Evolutionary conservation across 2,329 filamentous ascomycete species (phyloP).

Genomic region (Cladophialophora exuberans): DNA sequence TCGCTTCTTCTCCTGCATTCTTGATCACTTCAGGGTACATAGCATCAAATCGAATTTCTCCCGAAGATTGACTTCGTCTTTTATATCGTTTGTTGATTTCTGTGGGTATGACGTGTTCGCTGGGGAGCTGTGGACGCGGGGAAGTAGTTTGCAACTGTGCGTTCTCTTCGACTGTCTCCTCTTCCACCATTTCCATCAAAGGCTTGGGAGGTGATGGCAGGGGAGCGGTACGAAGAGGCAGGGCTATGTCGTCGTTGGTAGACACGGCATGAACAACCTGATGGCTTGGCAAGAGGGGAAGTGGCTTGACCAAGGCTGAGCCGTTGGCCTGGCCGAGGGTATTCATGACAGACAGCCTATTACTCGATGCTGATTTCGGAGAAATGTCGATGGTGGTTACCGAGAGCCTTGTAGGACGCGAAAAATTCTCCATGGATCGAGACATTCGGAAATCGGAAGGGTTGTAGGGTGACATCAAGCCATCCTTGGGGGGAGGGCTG

Average conservation of each 20-base stretch:
- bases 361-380: conserved; percentile 5
- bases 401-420: conserved; percentile 34
- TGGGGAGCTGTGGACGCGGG: not conserved
- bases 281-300: conserved; percentile 21
- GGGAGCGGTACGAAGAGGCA: conserved; percentile 27
- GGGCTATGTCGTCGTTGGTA: conserved; percentile 30
- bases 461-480: conserved; percentile 19
- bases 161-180: conserved; percentile 15
- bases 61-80: conserved; percentile 27
- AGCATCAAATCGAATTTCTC: conserved; percentile 21
- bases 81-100: conserved; percentile 7
- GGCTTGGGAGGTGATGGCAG: conserved; percentile 25
- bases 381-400: conserved; percentile 21
- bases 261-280: conserved; percentile 33
- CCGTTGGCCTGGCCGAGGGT: conserved; percentile 11
- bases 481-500: conserved; percentile 30
- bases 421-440: conserved; percentile 57
- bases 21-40: conserved; percentile 3
- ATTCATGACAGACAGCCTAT: conserved; percentile 19
- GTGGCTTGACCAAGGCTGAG: conserved; percentile 27
- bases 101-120: not conserved
- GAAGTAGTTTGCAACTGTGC: not conserved
- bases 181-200: conserved; percentile 19
- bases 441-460: conserved; percentile 37
- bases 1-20: not conserved